phyloP scores from a whole-genome alignment of 169 alveolate species.

The Miamiensis avidus region DNA sequence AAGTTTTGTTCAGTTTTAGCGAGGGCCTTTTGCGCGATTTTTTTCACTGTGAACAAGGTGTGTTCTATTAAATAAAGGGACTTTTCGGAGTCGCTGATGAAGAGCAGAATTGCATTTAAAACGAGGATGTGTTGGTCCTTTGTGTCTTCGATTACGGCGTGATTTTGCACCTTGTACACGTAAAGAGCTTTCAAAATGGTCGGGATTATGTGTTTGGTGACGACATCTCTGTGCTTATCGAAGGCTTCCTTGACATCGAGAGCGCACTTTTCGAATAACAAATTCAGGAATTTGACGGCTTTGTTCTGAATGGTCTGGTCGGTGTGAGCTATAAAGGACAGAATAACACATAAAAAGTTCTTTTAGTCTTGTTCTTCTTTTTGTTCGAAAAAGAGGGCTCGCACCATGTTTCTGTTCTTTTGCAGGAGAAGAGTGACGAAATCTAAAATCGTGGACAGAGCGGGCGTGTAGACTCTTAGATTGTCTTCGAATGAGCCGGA shows the following conservation, averaged over 20 bases:
- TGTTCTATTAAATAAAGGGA: neutral
- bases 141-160: neutral
- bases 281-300: neutral
- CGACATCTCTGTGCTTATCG: neutral
- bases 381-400: neutral
- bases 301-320: neutral
- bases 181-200: neutral
- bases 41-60: neutral
- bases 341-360: neutral
- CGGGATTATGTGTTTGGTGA: neutral
- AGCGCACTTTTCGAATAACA: neutral
- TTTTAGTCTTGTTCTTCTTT: neutral
- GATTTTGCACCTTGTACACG: neutral
- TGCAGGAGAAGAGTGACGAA: neutral
- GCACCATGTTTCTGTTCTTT: neutral
- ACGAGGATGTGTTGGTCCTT: neutral
- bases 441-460: too few relatives aligned
- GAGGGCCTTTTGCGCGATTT: neutral
- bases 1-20: neutral
- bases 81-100: neutral
- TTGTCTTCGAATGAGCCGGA: neutral
- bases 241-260: neutral
- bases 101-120: neutral
- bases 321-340: neutral
- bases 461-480: neutral